Conservation (phyloP, 2,329 filamentous ascomycete genomes). For the Alternaria angustiovoidea region DNA sequence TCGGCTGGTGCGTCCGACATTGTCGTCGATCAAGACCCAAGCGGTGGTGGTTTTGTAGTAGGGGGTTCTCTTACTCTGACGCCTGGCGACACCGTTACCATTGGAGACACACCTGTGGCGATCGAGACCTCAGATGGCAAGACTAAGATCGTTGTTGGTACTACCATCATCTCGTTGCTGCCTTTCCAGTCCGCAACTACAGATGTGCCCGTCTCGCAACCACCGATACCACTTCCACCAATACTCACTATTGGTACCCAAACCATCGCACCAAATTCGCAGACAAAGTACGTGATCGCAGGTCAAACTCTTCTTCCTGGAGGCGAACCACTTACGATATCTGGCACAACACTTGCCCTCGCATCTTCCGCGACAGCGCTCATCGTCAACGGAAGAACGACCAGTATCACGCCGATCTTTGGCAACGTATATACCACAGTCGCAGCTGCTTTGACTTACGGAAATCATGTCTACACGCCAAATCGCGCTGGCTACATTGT, state of each 20-base stretch:
- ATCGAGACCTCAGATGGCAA: slow-evolving; percentile 33
- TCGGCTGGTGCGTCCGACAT: slow-evolving; percentile 27
- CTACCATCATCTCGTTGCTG: slow-evolving; percentile 23
- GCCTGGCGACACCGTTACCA: slow-evolving; percentile 30
- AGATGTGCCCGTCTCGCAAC: slow-evolving; percentile 19
- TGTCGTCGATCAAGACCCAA: slow-evolving; percentile 23
- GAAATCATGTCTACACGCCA: slow-evolving; percentile 49
- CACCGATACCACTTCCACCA: slow-evolving; percentile 18
- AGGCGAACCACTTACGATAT: slow-evolving; percentile 46
- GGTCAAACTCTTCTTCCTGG: slow-evolving; percentile 47
- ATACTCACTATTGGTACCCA: slow-evolving; percentile 32
- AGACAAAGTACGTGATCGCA: slow-evolving; percentile 38
- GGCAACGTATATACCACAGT: slow-evolving; percentile 34
- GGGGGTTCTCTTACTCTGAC: slow-evolving; percentile 31
- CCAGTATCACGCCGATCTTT: slow-evolving; percentile 26
- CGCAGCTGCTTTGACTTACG: slow-evolving; percentile 47
- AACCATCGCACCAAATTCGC: slow-evolving; percentile 34
- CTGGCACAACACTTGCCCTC: slow-evolving; percentile 46
- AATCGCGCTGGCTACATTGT: slow-evolving; percentile 56
- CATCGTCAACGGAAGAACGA: slow-evolving; percentile 44
- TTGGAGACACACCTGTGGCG: slow-evolving; percentile 36
- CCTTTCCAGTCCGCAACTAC: slow-evolving; percentile 24
- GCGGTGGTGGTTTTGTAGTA: slow-evolving; percentile 25
- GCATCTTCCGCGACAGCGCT: slow-evolving; percentile 49
- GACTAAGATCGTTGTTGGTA: slow-evolving; percentile 35